A percentile compares a stretch with the other conserved stretches of the same genome.
Evolutionary conservation across 2,329 filamentous ascomycete species (phyloP).

Genomic region (Xylariaceae sp.): DNA sequence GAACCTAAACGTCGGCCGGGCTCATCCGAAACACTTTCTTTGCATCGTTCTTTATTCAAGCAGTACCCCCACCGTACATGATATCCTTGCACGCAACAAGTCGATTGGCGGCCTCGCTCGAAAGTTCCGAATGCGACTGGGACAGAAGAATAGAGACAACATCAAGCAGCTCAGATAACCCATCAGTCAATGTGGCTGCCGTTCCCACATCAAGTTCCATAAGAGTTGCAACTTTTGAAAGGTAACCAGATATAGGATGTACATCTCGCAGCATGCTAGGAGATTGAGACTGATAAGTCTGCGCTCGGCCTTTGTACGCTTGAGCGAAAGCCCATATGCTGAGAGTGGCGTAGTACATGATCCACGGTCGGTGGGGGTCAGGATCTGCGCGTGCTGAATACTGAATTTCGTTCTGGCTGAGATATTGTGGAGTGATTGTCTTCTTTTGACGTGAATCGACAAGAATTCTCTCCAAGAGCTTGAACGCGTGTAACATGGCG

Average conservation of each 20-base stretch:
- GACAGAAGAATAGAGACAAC: slow-evolving; percentile 40
- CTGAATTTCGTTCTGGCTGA: slow-evolving; percentile 34
- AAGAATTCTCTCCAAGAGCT: slow-evolving; percentile 73
- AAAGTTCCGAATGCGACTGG: slow-evolving; percentile 58
- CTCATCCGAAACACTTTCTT: neutral
- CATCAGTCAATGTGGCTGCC: slow-evolving; percentile 59
- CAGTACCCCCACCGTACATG: slow-evolving; percentile 21
- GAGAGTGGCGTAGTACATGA: slow-evolving; percentile 80
- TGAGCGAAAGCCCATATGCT: slow-evolving; percentile 87
- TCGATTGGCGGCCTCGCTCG: slow-evolving; percentile 71
- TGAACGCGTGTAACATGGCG: slow-evolving; percentile 79
- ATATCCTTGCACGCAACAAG: slow-evolving; percentile 65
- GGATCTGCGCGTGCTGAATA: slow-evolving; percentile 77
- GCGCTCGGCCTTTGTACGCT: slow-evolving; percentile 58
- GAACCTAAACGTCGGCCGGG: neutral
- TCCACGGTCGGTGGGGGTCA: slow-evolving; percentile 83
- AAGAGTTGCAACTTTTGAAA: slow-evolving; percentile 64
- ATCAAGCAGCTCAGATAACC: slow-evolving; percentile 44
- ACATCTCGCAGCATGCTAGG: slow-evolving; percentile 24
- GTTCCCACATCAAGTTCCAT: slow-evolving; percentile 67
- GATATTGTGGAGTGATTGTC: slow-evolving; percentile 22
- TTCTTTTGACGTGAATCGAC: slow-evolving; percentile 46
- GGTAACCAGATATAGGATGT: slow-evolving; percentile 38
- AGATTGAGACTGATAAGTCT: slow-evolving; percentile 43
- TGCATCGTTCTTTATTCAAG: slow-evolving; percentile 20